Evolutionary conservation across 1,139 yeast species (phyloP).

Genomic region (Kluyveromyces marxianus): DNA sequence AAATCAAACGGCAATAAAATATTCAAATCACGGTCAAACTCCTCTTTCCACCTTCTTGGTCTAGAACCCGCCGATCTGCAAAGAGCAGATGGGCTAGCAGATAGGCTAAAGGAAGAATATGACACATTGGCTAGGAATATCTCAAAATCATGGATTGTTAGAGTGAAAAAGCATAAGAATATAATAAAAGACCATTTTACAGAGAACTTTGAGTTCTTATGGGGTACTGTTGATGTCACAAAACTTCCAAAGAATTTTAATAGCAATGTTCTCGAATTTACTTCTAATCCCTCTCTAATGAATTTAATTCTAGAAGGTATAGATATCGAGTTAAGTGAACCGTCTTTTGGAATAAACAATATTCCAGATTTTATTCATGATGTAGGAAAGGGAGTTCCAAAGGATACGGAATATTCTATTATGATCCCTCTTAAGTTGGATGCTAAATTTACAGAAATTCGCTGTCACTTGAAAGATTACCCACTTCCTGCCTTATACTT

Average conservation of each 20-base stretch:
- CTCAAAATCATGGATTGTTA: constrained; percentile 67
- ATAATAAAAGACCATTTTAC: constrained; percentile 41
- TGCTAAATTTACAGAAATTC: constrained; percentile 43
- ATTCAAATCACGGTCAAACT: background rate
- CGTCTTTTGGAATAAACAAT: constrained; percentile 46
- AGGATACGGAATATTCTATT: constrained; percentile 58
- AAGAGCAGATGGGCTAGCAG: background rate
- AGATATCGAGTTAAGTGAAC: constrained; percentile 46
- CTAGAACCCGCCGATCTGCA: background rate
- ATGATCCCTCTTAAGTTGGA: constrained; percentile 52
- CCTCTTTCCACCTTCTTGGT: constrained; percentile 1
- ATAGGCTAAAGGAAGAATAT: constrained; percentile 4
- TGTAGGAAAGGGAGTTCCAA: constrained; percentile 79
- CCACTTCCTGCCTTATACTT: constrained; percentile 46
- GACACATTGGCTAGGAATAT: constrained; percentile 38
- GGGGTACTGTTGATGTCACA: constrained; percentile 39
- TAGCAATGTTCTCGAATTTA: constrained; percentile 50
- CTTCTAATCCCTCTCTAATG: constrained; percentile 58
- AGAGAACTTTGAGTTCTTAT: constrained; percentile 45
- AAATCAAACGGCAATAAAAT: background rate
- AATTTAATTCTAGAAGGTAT: constrained; percentile 49
- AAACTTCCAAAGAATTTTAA: constrained; percentile 41
- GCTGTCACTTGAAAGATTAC: constrained; percentile 60
- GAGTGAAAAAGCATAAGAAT: constrained; percentile 42
- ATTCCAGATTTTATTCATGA: constrained; percentile 56